Base-by-base conservation (phyloP, 2,329 filamentous ascomycete genomes). In the Diaporthe ampelina region DNA sequence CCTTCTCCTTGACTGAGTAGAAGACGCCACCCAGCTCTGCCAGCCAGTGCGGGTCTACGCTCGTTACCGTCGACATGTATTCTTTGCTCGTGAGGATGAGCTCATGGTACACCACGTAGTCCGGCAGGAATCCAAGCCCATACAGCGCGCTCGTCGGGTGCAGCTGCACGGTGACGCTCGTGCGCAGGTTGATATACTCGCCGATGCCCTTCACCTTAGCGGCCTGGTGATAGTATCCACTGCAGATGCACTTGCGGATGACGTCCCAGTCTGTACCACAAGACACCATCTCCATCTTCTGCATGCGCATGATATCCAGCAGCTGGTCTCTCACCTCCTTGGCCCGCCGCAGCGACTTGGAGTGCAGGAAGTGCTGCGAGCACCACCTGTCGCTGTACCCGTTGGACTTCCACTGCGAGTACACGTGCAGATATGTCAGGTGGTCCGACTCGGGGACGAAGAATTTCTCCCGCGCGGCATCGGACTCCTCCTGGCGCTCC, bases 401-500 rank as follows among this genome's bases (percentile, higher is more conserved):
- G 81, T 99, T 98, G 67, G 93, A 89, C 83, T 94, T 95, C 97
- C 97, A 99, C 81, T 98, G 96, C 10, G 93, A 93, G 84, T 97
- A 99, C 0, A 99, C 97, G 80, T 98, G 95, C 4, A 99, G 90
- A 57, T 98, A 94, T 0, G 97, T 99, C 54, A 99, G 87, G 82
- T 99, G 97, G 82, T 99, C 97, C 1, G 95, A 98, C 84, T 99
- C 97, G 37, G 97, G 95, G 10, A 99, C 97, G 85, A 98, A 98
- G 84, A 99, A 99, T 83, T 98, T 98, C 82, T 99, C 97, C 37
- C 96, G 92, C 45, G 97, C 95, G 0, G 95, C 92, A 80, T 99
- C 97, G 8, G 96, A 97, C 85, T 99, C 97, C 81, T 99, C 97
- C 80, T 98, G 94, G 1, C 97, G 93, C 83, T 99, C 97, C 82